A percentile compares a stretch with the other conserved stretches of the same genome.
Conservation (phyloP, 148 eudicot species). For the Silene uniflora region DNA sequence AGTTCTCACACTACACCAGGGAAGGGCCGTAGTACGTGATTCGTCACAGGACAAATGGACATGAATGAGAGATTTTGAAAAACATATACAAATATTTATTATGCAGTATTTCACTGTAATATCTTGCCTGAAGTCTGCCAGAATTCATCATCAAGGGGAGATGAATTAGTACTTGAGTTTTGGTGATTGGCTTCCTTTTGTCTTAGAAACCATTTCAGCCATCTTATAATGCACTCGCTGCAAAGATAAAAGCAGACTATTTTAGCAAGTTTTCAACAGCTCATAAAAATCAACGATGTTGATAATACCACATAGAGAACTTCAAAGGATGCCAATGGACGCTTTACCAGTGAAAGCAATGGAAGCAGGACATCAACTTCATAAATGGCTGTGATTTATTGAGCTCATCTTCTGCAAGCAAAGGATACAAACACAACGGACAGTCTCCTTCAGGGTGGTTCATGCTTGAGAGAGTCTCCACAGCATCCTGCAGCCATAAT, state of each 20-base stretch:
- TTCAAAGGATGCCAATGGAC: neutral
- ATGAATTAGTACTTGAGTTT: constrained; percentile 28
- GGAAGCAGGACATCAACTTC: constrained; percentile 98
- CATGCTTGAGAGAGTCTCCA: constrained; percentile 75
- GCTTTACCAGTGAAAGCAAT: constrained; percentile 87
- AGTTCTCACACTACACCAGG: neutral
- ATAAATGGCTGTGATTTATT: constrained; percentile 53
- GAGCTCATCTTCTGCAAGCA: constrained; percentile 53
- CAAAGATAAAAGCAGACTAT: constrained; percentile 18
- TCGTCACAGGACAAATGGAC: neutral
- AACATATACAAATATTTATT: neutral
- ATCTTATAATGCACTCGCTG: constrained; percentile 81
- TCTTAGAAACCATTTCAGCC: constrained; percentile 76
- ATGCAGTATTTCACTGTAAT: neutral
- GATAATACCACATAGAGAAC: neutral
- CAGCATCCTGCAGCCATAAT: constrained; percentile 65
- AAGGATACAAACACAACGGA: constrained; percentile 79
- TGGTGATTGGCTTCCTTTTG: constrained; percentile 31
- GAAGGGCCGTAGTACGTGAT: neutral
- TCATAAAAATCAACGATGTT: neutral
- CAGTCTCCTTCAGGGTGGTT: constrained; percentile 97
- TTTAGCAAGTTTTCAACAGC: neutral
- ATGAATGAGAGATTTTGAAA: constrained; percentile 8
- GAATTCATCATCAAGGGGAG: constrained; percentile 25
- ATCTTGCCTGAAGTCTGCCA: constrained; percentile 40